Conservation (phyloP, 495 filamentous ascomycete species). For the Podospora tetraspora region DNA sequence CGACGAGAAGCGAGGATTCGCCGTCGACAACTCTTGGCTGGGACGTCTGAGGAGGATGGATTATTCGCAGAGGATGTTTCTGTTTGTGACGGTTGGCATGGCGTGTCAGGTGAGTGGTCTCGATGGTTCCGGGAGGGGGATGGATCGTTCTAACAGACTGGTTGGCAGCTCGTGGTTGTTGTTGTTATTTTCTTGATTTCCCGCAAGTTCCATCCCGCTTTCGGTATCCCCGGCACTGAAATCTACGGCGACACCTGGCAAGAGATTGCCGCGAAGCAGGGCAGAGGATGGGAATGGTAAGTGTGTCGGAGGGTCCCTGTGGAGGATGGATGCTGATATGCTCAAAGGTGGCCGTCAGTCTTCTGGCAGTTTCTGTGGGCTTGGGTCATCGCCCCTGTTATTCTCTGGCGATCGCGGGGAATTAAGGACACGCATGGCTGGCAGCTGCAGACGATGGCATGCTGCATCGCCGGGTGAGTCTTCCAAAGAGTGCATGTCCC, state of each 20-base stretch:
- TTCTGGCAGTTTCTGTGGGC: slow-evolving; percentile 62
- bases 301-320: neutral
- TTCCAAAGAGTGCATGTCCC: neutral
- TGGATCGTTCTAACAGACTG: slow-evolving; percentile 7
- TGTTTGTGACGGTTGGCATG: slow-evolving; percentile 48
- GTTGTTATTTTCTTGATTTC: slow-evolving; percentile 60
- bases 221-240: slow-evolving; percentile 40
- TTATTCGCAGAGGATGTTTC: slow-evolving; percentile 42
- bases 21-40: neutral
- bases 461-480: slow-evolving; percentile 50
- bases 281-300: slow-evolving; percentile 59
- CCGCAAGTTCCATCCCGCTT: slow-evolving; percentile 54
- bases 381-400: slow-evolving; percentile 47
- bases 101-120: slow-evolving; percentile 41
- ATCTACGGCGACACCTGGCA: slow-evolving; percentile 42
- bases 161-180: slow-evolving; percentile 51
- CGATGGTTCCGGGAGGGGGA: neutral
- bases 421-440: slow-evolving; percentile 64
- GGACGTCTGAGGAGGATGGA: slow-evolving; percentile 33
- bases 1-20: slow-evolving; percentile 22
- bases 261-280: slow-evolving; percentile 40
- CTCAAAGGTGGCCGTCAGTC: slow-evolving; percentile 53
- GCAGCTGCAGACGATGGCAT: slow-evolving; percentile 60
- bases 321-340: neutral
- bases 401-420: slow-evolving; percentile 37